A percentile compares a stretch with the other conserved stretches of the same genome.
Conservation (phyloP, 2,329 filamentous ascomycete species). For the Xylariales sp. region DNA sequence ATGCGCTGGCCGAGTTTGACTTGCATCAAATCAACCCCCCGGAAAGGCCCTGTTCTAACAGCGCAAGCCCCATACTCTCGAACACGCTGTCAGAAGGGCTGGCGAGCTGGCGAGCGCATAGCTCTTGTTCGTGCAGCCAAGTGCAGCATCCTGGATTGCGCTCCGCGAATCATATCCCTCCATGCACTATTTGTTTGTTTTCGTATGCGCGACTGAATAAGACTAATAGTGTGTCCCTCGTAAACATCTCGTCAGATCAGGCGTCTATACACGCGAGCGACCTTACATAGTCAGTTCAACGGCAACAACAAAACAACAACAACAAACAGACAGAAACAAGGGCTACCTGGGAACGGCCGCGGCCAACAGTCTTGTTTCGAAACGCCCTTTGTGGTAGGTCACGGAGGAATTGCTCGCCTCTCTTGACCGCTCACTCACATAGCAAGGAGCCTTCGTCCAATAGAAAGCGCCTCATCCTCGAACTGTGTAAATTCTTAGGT, state of each 20-base stretch:
- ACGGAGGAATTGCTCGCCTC: conserved; percentile 26
- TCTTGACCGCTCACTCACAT: conserved; percentile 47
- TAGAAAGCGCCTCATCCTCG: conserved; percentile 36
- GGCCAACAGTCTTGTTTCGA: conserved; percentile 30
- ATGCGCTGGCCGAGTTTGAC: conserved; percentile 51
- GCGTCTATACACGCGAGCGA: conserved; percentile 27
- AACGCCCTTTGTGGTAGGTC: conserved; percentile 28
- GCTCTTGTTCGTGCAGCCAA: conserved; percentile 45
- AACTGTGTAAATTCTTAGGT: conserved; percentile 31
- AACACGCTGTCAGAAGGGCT: conserved; percentile 41
- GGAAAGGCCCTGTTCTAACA: conserved; percentile 44
- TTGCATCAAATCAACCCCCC: conserved; percentile 50
- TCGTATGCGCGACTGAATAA: conserved; percentile 36
- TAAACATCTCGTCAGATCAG: conserved; percentile 27
- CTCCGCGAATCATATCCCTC: conserved; percentile 47
- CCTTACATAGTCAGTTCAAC: conserved; percentile 11
- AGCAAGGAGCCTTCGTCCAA: conserved; percentile 40
- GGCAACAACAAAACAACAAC: not conserved
- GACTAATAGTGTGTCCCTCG: conserved; percentile 22
- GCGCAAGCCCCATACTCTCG: conserved; percentile 45
- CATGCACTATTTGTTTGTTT: conserved; percentile 45
- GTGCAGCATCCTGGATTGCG: conserved; percentile 45
- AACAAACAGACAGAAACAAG: conserved; percentile 29
- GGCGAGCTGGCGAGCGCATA: conserved; percentile 38
- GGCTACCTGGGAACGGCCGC: conserved; percentile 10